phyloP scores from a whole-genome alignment of 805 yeast genomes.

The Cyberlindnera xylosilytica region DNA sequence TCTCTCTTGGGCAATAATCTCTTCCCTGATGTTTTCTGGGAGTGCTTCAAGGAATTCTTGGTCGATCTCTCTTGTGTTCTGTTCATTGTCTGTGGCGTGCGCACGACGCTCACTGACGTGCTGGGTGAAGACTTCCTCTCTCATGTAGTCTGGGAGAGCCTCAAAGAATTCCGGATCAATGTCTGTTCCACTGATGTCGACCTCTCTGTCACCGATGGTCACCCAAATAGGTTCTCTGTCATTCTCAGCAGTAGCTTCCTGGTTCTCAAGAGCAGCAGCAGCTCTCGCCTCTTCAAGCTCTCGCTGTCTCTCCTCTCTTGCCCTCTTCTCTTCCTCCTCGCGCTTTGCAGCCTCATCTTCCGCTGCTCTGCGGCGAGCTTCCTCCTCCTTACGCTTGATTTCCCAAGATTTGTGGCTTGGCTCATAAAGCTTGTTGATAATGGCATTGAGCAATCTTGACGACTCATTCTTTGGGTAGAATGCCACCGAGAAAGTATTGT shows the following conservation, averaged over 20 bases:
- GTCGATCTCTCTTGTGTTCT: constrained; percentile 62
- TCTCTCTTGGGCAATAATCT: constrained; percentile 53
- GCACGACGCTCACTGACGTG: constrained; percentile 75
- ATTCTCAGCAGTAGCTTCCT: constrained; percentile 18
- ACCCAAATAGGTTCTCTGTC: constrained; percentile 61
- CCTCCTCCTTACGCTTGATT: constrained; percentile 17
- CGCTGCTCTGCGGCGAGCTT: constrained; percentile 11
- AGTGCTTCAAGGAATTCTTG: constrained; percentile 78
- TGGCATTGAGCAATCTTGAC: constrained; percentile 36
- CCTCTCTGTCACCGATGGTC: constrained; percentile 69
- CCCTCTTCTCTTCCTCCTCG: constrained; percentile 24
- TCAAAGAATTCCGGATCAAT: constrained; percentile 88
- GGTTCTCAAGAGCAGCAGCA: constrained; percentile 21
- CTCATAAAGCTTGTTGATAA: constrained; percentile 46
- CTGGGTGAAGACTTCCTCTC: constrained; percentile 87
- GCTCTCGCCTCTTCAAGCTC: constrained; percentile 25
- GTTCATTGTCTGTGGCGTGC: constrained; percentile 43
- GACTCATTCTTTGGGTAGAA: constrained; percentile 44
- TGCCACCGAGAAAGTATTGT: constrained; percentile 57
- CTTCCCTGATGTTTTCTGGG: constrained; percentile 64
- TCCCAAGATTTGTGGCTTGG: constrained; percentile 42
- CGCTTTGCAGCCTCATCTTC: constrained; percentile 27
- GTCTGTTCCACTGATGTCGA: constrained; percentile 85
- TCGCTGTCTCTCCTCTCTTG: constrained; percentile 24
- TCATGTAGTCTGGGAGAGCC: constrained; percentile 88